These are phyloP conservation scores for Alternaria solani DNA, from an alignment of 2,329 filamentous ascomycete species.

Conservation along the genomic window DNA sequence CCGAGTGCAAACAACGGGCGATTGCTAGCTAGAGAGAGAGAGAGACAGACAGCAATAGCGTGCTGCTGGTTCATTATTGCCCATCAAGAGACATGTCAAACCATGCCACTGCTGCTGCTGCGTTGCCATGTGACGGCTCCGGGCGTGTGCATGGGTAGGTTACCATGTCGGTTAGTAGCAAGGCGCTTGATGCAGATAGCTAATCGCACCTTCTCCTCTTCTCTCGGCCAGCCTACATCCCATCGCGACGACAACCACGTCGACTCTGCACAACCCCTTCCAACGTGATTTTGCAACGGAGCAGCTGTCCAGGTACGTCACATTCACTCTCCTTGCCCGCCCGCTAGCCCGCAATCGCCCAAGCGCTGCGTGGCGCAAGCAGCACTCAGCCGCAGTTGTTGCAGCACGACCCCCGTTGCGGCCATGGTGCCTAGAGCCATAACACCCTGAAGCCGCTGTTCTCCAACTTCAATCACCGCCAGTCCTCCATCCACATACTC, in stretches of 20 bases:
- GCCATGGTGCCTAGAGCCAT: slow-evolving; percentile 22
- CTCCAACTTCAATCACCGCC: slow-evolving; percentile 43
- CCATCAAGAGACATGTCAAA: neutral
- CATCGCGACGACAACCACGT: slow-evolving; percentile 12
- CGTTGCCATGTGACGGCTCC: slow-evolving; percentile 19
- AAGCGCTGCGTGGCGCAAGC: slow-evolving; percentile 17
- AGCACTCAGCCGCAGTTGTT: slow-evolving; percentile 25
- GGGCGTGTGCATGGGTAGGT: slow-evolving; percentile 10
- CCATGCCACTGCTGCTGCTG: neutral
- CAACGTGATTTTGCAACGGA: neutral
- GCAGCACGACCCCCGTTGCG: slow-evolving; percentile 26
- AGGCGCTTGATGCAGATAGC: slow-evolving; percentile 17
- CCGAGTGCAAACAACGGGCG: too few relatives aligned
- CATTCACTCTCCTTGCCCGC: neutral
- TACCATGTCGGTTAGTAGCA: slow-evolving; percentile 16
- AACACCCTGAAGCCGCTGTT: slow-evolving; percentile 27
- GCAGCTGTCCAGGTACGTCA: slow-evolving; percentile 15
- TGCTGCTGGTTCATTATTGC: neutral
- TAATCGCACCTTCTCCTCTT: slow-evolving; percentile 19
- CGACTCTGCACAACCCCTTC: neutral
- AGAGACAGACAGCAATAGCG: neutral
- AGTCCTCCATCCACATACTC: slow-evolving; percentile 34
- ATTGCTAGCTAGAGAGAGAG: neutral
- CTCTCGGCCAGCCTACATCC: slow-evolving; percentile 8
- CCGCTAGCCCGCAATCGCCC: slow-evolving; percentile 19